Conservation (phyloP, 2,329 filamentous ascomycete species). For the Penicillium sp. region DNA sequence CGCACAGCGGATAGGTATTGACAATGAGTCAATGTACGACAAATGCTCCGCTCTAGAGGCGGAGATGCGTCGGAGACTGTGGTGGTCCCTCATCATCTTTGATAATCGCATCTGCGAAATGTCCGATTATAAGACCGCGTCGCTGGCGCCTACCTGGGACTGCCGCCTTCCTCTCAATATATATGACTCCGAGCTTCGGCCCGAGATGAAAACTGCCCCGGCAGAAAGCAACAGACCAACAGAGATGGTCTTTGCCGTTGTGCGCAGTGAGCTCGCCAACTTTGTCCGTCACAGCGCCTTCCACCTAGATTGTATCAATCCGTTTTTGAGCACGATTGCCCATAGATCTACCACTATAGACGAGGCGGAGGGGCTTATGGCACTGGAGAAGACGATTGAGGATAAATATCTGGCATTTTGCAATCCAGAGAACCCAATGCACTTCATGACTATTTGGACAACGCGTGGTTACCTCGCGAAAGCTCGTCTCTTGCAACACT, state of each 20-base stretch:
- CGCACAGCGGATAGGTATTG: background rate
- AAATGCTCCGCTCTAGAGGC: background rate
- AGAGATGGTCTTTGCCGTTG: background rate
- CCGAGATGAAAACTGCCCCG: background rate
- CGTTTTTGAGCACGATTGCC: background rate
- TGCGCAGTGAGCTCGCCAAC: background rate
- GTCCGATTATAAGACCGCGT: background rate
- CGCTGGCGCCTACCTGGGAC: background rate
- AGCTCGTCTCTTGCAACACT: background rate
- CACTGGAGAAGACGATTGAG: background rate
- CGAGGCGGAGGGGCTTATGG: rapidly evolving
- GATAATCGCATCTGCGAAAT: background rate
- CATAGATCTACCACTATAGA: background rate
- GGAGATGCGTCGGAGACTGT: background rate
- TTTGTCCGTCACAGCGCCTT: background rate
- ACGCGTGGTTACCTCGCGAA: background rate
- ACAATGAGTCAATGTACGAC: background rate
- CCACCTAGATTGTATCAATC: background rate
- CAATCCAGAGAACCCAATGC: background rate
- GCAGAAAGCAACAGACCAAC: background rate
- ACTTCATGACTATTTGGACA: background rate
- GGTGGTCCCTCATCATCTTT: background rate
- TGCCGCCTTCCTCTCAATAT: background rate
- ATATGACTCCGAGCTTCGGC: background rate
- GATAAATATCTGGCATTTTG: background rate